Evolutionary conservation across 768 basidiomycete genomes (phyloP).

Genomic region (Kwoniella dendrophila): DNA sequence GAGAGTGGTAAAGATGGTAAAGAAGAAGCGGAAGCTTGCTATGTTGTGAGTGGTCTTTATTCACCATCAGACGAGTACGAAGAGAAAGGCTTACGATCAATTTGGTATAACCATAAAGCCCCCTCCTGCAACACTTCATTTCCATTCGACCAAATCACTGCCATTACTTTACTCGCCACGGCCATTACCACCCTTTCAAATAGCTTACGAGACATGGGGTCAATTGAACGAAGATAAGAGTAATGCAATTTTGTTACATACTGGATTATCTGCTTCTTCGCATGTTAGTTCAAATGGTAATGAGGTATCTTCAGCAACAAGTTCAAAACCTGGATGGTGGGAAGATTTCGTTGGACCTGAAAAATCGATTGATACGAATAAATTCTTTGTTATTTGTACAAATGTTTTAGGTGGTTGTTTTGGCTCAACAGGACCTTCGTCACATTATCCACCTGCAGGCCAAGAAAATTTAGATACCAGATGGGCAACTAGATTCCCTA

Average conservation of each 20-base stretch:
- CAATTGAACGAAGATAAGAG: slow-evolving; percentile 72
- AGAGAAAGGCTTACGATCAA: no score
- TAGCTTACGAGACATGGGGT: slow-evolving; percentile 99
- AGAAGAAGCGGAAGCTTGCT: slow-evolving; percentile 54
- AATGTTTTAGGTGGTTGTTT: slow-evolving; percentile 98
- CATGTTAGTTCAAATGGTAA: slow-evolving; percentile 61
- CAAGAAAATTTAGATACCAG: slow-evolving; percentile 60
- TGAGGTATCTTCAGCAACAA: slow-evolving; percentile 70
- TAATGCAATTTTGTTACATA: slow-evolving; percentile 93
- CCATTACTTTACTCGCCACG: slow-evolving; percentile 55
- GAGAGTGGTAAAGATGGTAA: slow-evolving; percentile 28
- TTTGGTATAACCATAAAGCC: slow-evolving; percentile 32
- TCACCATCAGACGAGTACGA: background rate
- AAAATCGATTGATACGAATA: slow-evolving; percentile 86
- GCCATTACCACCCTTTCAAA: slow-evolving; percentile 58
- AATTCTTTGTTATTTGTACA: slow-evolving; percentile 90
- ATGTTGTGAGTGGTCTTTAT: slow-evolving; percentile 46
- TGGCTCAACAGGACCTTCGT: slow-evolving; percentile 92
- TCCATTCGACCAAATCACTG: slow-evolving; percentile 42
- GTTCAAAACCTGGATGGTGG: slow-evolving; percentile 93
- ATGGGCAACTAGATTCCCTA: slow-evolving; percentile 88
- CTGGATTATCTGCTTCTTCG: slow-evolving; percentile 91
- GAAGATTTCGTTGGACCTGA: slow-evolving; percentile 97
- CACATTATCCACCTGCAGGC: slow-evolving; percentile 65
- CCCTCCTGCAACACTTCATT: slow-evolving; percentile 51